phyloP scores from a whole-genome alignment of 2,329 filamentous ascomycete species.

The Aureobasidium sp. region DNA sequence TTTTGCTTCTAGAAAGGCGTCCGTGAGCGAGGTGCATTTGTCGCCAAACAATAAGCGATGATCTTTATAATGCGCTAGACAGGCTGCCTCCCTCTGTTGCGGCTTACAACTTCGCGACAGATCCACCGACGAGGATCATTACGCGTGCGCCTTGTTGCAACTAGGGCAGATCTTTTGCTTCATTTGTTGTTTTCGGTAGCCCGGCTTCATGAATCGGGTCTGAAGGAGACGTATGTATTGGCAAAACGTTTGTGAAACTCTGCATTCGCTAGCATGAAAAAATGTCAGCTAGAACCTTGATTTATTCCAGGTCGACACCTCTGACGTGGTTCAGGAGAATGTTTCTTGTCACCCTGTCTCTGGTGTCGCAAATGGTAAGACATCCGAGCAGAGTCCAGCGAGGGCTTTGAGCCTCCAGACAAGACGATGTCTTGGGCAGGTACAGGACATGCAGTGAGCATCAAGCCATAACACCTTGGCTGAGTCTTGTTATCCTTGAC shows the following conservation, averaged over 20 bases:
- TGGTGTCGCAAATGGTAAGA: constrained; percentile 1
- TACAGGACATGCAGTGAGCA: not conserved
- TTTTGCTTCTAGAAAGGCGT: constrained; percentile 14
- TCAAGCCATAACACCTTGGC: constrained; percentile 7
- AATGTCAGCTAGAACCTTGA: constrained; percentile 14
- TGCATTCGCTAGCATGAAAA: constrained; percentile 10
- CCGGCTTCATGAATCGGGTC: constrained; percentile 14
- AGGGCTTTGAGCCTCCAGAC: constrained; percentile 4
- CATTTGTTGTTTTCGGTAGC: constrained; percentile 4
- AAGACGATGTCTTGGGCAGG: not conserved
- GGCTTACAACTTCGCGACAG: not conserved
- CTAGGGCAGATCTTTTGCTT: not conserved
- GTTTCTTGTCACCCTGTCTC: not conserved
- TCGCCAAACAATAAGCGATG: constrained; percentile 12
- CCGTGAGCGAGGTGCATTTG: constrained; percentile 4
- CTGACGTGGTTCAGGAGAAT: constrained; percentile 9
- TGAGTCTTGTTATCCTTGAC: constrained; percentile 1
- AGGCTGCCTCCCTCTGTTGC: not conserved
- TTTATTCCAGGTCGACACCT: not conserved
- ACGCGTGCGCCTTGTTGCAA: not conserved
- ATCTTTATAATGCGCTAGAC: constrained; percentile 6
- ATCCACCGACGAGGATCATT: constrained; percentile 3
- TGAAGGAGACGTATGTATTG: constrained; percentile 12
- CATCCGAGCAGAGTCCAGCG: not conserved
- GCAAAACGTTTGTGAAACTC: constrained; percentile 17